Evolutionary conservation across 106 monocot species (phyloP), one percentile per base, ranked within the genome.

Genomic region (Platanthera zijinensis): DNA sequence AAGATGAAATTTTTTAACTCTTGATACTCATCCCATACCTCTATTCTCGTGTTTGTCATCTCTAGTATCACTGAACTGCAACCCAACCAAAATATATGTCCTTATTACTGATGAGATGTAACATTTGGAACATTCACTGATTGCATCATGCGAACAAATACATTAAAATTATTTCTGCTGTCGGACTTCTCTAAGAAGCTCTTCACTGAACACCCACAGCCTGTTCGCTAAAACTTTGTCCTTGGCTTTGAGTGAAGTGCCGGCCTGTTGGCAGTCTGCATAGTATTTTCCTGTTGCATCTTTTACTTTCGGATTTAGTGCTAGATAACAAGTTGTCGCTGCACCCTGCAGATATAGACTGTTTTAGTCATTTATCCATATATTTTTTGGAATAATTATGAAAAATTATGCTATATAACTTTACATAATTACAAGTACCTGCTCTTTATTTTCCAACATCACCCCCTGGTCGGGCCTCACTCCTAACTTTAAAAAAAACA

Each of bases 291-390:
- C 82, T 5, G 70, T 75, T 48, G 69, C 76, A 78, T 76, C 71
- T 63, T 59, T 78, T 69, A 75, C n/a, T 1, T 79, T 76, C 48
- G 82, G 81, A 63, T 82, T 67, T 18, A 85, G 30, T 22, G 75
- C 82, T 50, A 85, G 32, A 54, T 85, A 85, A 59, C 82, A 85
- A 66, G 62, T 85, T 47, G 82, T 85, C 71, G 85, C 85, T 76
- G 85, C 79, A 21, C 59, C 21, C 59, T 61, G 59, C 59, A 61
- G 59, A 61, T 61, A 7, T 18, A 39, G 39, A 39, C 0, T 39
- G 39, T 39, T 39, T 39, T 39, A 39, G 39, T 39, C 39, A 39
- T 39, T 39, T 39, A 39, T 39, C 39, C 3, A 39, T 39, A 39
- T 39, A 39, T 39, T 39, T 39, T 39, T 39, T 39, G 39, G 39